Base-by-base conservation (phyloP, 345 rosid genomes). In the Mercurialis annua region DNA sequence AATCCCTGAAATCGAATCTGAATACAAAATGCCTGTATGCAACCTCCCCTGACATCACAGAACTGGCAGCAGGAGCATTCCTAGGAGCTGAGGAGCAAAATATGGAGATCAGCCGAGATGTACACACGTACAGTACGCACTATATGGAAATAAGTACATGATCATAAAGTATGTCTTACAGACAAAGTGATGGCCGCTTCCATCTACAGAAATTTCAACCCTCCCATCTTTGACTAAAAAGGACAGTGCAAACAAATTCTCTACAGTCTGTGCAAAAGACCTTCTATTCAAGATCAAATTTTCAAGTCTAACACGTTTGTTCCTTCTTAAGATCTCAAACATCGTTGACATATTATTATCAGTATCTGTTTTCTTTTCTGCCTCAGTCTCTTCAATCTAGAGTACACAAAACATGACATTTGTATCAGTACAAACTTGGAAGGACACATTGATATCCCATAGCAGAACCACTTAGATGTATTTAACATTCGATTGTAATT, bases 201-300 rank as follows among this genome's bases (percentile, higher is more conserved):
- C 77, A 56, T 87, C 84, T 52, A 91, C 77, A 46, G 46, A 44
- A 64, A 94, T 84, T 54, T 87, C 82, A 47, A 81, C 86, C 21
- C 99, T 82, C 48, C 99, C 99, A 58, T 94, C 99, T 82, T 88
- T 94, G 52, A 85, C 85, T 40, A 94, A 78, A 82, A 91, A 91
- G 8, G 99, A 94, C 43, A 94, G 76, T 10, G 96, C 95, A 74
- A 94, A 94, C 66, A 91, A 73, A 74, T 91, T 94, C 76, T 94
- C 96, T 30, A 91, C 88, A 0, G 99, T 89, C 80, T 89, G 98
- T 11, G 98, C 92, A 84, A 94, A 91, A 43, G 90, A 94, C 20
- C 66, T 80, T 63, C 96, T 78, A 62, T 91, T 91, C 60, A 91
- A 70, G 23, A 91, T 79, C 83, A 94, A 71, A 75, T 57, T 81